These are phyloP conservation scores for Xylaria arbuscula DNA, from an alignment of 2,329 filamentous ascomycete species.

Conservation along the genomic window DNA sequence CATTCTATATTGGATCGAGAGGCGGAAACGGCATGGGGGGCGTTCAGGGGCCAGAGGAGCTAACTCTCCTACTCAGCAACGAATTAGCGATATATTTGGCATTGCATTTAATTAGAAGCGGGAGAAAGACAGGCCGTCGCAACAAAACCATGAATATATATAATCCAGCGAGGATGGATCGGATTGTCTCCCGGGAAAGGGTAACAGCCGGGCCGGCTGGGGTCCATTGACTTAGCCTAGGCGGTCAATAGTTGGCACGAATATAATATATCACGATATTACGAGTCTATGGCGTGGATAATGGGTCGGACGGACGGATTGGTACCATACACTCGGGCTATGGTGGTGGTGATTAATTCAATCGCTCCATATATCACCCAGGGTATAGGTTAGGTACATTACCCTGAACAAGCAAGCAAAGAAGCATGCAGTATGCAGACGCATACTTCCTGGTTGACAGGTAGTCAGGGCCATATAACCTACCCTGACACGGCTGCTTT, in stretches of 20 bases:
- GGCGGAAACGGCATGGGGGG: slow-evolving; percentile 25
- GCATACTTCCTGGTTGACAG: background rate
- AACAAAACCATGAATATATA: slow-evolving; percentile 1
- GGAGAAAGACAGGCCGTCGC: background rate
- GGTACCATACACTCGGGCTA: background rate
- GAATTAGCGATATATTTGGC: slow-evolving; percentile 4
- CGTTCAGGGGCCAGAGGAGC: slow-evolving; percentile 7
- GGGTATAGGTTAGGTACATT: too few species aligned
- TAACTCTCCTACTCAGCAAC: background rate
- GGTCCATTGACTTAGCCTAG: slow-evolving; percentile 9
- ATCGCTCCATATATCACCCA: too few species aligned
- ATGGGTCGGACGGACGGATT: background rate
- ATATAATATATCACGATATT: slow-evolving; percentile 9
- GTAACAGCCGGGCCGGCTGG: background rate
- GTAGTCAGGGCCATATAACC: background rate
- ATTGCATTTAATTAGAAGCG: slow-evolving; percentile 25
- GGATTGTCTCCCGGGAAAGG: background rate
- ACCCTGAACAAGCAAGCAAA: too few species aligned
- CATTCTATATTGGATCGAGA: slow-evolving; percentile 26
- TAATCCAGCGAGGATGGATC: slow-evolving; percentile 5
- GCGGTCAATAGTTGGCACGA: slow-evolving; percentile 12
- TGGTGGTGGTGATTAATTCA: background rate
- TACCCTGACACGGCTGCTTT: background rate
- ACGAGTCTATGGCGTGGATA: slow-evolving; percentile 6
- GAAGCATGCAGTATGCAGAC: too few species aligned